phyloP scores from a whole-genome alignment of 805 yeast genomes.

The Pichia cabralensis region DNA sequence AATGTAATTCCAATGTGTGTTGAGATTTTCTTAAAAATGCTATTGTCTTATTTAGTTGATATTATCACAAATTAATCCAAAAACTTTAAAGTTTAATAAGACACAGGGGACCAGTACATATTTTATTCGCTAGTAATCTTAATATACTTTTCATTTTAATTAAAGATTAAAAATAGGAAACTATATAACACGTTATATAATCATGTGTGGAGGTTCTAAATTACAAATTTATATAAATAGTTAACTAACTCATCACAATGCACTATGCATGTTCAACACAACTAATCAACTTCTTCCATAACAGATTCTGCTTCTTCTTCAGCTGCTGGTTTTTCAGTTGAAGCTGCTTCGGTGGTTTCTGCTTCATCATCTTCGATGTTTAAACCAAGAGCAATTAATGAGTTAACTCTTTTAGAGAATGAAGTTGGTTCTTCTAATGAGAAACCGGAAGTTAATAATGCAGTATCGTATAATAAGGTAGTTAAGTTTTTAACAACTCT shows the following conservation, averaged over 20 bases:
- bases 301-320: slow-evolving; percentile 71
- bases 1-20: no score
- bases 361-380: slow-evolving; percentile 81
- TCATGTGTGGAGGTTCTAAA: no score
- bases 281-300: slow-evolving; percentile 98
- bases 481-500: slow-evolving; percentile 98
- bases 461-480: slow-evolving; percentile 93
- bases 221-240: no score
- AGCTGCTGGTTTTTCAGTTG: slow-evolving; percentile 23
- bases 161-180: no score
- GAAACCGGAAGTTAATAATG: slow-evolving; percentile 97
- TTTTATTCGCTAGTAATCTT: no score
- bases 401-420: slow-evolving; percentile 95
- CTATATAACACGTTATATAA: no score
- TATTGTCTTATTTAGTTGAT: no score
- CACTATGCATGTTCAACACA: not conserved
- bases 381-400: slow-evolving; percentile 94
- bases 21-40: no score
- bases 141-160: no score
- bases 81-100: no score
- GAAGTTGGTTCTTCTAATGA: slow-evolving; percentile 97
- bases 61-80: no score
- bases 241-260: not conserved
- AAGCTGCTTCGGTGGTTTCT: slow-evolving; percentile 27
- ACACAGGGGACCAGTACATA: no score